A percentile compares a stretch with the other conserved stretches of the same genome.
These are phyloP conservation scores for Yamadazyma paraphyllophila DNA, from an alignment of 805 yeast species.

Conservation along the genomic window DNA sequence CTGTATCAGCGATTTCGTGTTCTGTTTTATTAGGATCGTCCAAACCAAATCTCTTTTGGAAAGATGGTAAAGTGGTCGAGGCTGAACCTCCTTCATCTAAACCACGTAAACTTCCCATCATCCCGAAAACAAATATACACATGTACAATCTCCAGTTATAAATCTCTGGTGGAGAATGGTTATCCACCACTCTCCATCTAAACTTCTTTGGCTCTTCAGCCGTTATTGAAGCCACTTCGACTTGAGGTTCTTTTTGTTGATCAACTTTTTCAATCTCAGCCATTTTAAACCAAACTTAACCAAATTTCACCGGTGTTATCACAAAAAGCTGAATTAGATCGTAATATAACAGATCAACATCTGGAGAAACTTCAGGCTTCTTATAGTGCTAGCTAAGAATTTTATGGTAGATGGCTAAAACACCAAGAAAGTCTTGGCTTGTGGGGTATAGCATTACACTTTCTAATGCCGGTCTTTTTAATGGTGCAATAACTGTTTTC, in stretches of 20 bases:
- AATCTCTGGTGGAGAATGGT: slow-evolving; percentile 42
- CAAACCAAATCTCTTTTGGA: slow-evolving; percentile 44
- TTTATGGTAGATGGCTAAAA: background rate
- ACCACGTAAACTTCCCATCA: slow-evolving; percentile 57
- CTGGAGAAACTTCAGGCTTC: background rate
- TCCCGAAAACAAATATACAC: slow-evolving; percentile 50
- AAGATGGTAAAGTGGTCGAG: slow-evolving; percentile 47
- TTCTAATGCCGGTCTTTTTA: background rate
- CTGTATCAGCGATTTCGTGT: slow-evolving; percentile 41
- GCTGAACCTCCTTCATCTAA: slow-evolving; percentile 55
- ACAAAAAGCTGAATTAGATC: too few species aligned
- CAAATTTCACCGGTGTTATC: background rate
- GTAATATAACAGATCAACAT: background rate
- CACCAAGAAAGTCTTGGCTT: background rate
- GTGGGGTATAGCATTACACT: background rate
- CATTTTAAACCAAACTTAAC: background rate
- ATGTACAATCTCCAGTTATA: slow-evolving; percentile 46
- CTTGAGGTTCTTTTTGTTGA: background rate
- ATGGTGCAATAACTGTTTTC: background rate
- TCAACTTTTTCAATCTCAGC: slow-evolving; percentile 5
- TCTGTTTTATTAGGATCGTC: slow-evolving; percentile 34
- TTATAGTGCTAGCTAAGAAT: background rate
- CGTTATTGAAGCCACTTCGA: background rate
- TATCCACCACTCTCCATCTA: slow-evolving; percentile 16
- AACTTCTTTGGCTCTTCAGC: slow-evolving; percentile 4